Percentiles rank a stretch among this genome's conserved stretches.
Conservation (phyloP, 441 rosid genomes). For the Hura crepitans region DNA sequence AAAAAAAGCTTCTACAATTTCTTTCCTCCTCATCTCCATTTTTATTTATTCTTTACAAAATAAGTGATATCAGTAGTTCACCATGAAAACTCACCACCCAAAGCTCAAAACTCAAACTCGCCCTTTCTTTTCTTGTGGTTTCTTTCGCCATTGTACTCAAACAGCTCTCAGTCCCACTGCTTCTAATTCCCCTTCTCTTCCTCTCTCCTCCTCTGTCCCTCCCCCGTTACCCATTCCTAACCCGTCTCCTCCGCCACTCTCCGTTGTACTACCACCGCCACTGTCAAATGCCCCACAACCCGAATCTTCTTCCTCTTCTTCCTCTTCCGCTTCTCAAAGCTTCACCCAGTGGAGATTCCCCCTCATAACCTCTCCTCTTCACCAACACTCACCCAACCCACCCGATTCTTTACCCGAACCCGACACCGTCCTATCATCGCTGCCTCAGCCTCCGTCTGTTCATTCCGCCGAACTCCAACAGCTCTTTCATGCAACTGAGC, state of each 20-base stretch:
- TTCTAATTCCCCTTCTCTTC: slow-evolving; percentile 41
- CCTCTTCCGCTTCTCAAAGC: slow-evolving; percentile 73
- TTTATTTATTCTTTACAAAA: neutral
- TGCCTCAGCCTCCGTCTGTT: slow-evolving; percentile 32
- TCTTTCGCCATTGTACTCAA: slow-evolving; percentile 75
- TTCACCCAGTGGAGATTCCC: slow-evolving; percentile 87
- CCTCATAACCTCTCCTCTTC: slow-evolving; percentile 41
- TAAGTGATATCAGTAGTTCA: too few species aligned
- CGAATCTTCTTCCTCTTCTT: slow-evolving; percentile 58
- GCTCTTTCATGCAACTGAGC: slow-evolving; percentile 59
- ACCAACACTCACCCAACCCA: slow-evolving; percentile 8
- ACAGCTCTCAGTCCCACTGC: slow-evolving; percentile 58
- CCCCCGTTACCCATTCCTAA: slow-evolving; percentile 27
- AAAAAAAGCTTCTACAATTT: too few species aligned
- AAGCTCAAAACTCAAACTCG: slow-evolving; percentile 68
- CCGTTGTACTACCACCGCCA: slow-evolving; percentile 18
- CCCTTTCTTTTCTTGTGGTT: slow-evolving; percentile 69
- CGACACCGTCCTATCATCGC: slow-evolving; percentile 12
- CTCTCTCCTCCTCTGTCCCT: slow-evolving; percentile 30
- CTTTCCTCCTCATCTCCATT: slow-evolving; percentile 19
- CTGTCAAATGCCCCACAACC: slow-evolving; percentile 16
- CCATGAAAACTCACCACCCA: slow-evolving; percentile 48
- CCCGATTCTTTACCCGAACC: slow-evolving; percentile 23
- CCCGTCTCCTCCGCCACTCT: slow-evolving; percentile 11
- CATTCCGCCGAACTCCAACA: slow-evolving; percentile 44